phyloP scores from a whole-genome alignment of 345 rosid genomes.

The Boechera divaricarpa region DNA sequence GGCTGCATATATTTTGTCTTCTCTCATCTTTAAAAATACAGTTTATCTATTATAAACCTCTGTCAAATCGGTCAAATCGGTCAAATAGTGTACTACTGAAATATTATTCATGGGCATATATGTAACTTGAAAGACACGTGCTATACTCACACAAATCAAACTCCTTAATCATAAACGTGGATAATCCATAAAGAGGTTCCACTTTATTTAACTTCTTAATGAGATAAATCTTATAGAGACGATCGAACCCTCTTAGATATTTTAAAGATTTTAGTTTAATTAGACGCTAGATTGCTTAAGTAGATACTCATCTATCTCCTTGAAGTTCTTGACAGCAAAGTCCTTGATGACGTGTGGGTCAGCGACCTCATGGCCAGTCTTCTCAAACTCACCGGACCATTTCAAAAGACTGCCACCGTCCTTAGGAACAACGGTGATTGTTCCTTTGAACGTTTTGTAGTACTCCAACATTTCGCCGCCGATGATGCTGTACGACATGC shows the following conservation, averaged over 20 bases:
- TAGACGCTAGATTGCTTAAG: conserved; percentile 44
- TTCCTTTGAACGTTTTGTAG: conserved; percentile 74
- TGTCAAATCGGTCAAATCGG: too few species aligned
- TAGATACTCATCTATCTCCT: conserved; percentile 70
- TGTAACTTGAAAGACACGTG: not conserved
- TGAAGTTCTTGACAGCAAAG: conserved; percentile 73
- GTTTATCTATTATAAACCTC: too few species aligned
- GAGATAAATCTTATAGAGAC: conserved; percentile 2
- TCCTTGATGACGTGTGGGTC: conserved; percentile 79
- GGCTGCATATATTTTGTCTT: not conserved
- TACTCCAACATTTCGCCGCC: conserved; percentile 80
- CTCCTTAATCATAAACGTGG: not conserved
- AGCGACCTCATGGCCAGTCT: conserved; percentile 68
- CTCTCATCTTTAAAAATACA: too few species aligned
- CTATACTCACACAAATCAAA: not conserved
- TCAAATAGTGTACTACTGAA: too few species aligned
- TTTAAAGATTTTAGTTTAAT: not conserved
- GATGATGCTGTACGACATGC: conserved; percentile 61
- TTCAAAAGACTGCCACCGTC: conserved; percentile 77
- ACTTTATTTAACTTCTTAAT: conserved; percentile 31
- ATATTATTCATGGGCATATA: not conserved
- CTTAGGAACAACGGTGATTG: conserved; percentile 59
- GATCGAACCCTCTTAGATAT: not conserved
- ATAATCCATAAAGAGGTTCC: conserved; percentile 18
- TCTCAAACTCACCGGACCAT: conserved; percentile 81